Conservation (phyloP, 108 stramenopile species). For the Pseudonitzschia multistriata region DNA sequence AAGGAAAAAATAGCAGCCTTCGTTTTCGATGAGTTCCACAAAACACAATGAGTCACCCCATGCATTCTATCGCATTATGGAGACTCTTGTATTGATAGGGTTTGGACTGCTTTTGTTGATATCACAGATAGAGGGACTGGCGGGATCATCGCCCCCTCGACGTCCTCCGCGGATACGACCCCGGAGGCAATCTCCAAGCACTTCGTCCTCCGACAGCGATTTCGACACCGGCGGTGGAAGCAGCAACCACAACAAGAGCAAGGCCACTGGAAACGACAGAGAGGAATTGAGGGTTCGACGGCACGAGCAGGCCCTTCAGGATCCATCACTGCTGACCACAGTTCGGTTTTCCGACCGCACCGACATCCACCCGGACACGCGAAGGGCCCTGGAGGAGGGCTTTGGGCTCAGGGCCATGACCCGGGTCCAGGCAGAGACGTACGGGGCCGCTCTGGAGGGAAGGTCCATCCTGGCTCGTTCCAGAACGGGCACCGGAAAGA, state of each 20-base stretch:
- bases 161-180: conserved; percentile 15
- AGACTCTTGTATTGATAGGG: background rate
- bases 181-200: background rate
- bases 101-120: background rate
- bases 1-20: too few relatives aligned
- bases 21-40: too few relatives aligned
- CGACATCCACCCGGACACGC: conserved; percentile 38
- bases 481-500: conserved; percentile 83
- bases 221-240: background rate
- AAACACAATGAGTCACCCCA: too few relatives aligned
- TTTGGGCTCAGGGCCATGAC: conserved; percentile 73
- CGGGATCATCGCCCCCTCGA: background rate
- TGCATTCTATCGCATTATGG: background rate
- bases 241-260: background rate
- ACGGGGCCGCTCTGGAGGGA: conserved; percentile 54
- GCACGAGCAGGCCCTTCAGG: conserved; percentile 63
- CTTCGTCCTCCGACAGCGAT: background rate
- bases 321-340: conserved; percentile 64
- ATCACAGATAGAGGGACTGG: background rate
- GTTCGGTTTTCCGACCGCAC: conserved; percentile 47
- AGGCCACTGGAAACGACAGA: background rate
- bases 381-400: conserved; percentile 35
- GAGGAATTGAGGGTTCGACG: conserved; percentile 9
- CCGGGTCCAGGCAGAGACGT: conserved; percentile 77
- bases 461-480: conserved; percentile 84